Conservation (phyloP, 176 grass and related monocot genomes). For the Calamus simplicifolius region DNA sequence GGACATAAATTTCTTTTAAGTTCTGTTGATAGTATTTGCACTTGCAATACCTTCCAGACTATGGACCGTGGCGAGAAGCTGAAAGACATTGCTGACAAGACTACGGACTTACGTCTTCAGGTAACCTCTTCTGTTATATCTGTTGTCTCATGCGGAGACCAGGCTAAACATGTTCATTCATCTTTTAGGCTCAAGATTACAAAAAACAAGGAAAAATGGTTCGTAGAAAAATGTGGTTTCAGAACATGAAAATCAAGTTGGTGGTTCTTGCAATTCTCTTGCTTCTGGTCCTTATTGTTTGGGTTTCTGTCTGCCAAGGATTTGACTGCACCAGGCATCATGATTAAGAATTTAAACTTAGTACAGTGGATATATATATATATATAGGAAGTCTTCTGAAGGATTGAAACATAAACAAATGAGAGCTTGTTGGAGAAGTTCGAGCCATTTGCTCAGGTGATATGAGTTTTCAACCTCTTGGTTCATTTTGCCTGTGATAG, state of each 20-base stretch:
- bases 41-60: constrained; percentile 38
- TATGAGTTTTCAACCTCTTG: too few relatives aligned
- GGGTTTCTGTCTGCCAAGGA: constrained; percentile 87
- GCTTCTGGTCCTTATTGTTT: constrained; percentile 73
- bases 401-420: too few relatives aligned
- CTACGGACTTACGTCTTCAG: constrained; percentile 62
- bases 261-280: constrained; percentile 72
- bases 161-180: background rate
- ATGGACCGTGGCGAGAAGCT: constrained; percentile 71
- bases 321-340: constrained; percentile 91
- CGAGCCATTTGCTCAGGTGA: too few relatives aligned
- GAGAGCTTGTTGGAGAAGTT: too few relatives aligned
- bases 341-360: constrained; percentile 8
- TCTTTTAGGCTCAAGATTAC: constrained; percentile 77
- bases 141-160: background rate
- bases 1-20: too few relatives aligned
- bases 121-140: constrained; percentile 20
- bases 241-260: constrained; percentile 93
- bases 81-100: constrained; percentile 77
- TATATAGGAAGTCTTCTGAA: too few relatives aligned
- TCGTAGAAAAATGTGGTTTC: constrained; percentile 84
- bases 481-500: too few relatives aligned
- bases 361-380: too few relatives aligned
- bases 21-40: background rate
- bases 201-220: constrained; percentile 79